phyloP scores from a whole-genome alignment of 805 yeast species.

The Wickerhamiella cacticola region DNA sequence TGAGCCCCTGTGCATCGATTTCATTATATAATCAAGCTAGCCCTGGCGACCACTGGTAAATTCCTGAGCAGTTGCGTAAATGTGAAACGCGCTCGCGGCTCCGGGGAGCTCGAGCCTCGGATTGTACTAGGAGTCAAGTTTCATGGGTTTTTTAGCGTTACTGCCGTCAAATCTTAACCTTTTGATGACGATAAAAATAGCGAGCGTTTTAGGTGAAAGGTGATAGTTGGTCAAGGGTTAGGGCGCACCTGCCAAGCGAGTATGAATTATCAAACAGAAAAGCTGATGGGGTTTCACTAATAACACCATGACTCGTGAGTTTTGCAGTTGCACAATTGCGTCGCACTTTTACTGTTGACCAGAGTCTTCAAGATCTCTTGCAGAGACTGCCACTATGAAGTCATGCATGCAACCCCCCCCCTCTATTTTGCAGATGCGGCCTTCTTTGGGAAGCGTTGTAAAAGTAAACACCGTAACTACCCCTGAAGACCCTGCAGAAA shows the following conservation, averaged over 20 bases:
- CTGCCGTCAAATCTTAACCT: neutral
- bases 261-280: neutral
- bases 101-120: too few species aligned
- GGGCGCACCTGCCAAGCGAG: neutral
- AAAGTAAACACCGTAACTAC: neutral
- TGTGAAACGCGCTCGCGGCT: slow-evolving; percentile 3
- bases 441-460: neutral
- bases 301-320: neutral
- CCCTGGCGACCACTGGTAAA: neutral
- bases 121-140: too few species aligned
- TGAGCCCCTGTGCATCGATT: neutral
- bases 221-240: neutral
- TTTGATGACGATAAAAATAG: neutral
- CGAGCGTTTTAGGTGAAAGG: neutral
- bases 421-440: neutral
- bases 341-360: too few species aligned
- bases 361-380: too few species aligned
- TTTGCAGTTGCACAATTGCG: neutral
- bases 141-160: too few species aligned
- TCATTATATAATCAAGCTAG: neutral
- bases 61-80: neutral
- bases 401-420: neutral
- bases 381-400: neutral
- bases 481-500: neutral
- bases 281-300: neutral